These are phyloP conservation scores for Epicoccum nigrum DNA, from an alignment of 2,329 filamentous ascomycete species.

Conservation along the genomic window DNA sequence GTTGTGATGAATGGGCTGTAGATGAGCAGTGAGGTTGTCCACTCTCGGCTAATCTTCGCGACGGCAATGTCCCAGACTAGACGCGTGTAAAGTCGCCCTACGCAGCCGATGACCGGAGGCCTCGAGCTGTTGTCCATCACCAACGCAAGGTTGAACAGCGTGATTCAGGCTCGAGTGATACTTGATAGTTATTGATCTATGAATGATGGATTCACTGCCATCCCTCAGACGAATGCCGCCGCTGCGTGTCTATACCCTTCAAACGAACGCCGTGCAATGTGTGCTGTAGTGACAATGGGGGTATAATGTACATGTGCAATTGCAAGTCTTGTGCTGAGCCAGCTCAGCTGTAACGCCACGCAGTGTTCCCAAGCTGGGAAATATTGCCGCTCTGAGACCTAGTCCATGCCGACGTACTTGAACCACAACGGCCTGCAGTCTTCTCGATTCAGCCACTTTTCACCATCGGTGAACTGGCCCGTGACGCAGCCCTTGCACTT, in stretches of 20 bases:
- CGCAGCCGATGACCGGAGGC: too few relatives aligned
- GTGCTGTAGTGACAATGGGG: background rate
- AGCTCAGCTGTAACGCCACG: slow-evolving; percentile 6
- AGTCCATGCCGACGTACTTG: slow-evolving; percentile 87
- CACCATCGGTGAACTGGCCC: slow-evolving; percentile 88
- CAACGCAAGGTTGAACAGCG: too few relatives aligned
- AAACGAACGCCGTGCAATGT: slow-evolving; percentile 1
- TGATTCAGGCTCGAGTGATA: too few relatives aligned
- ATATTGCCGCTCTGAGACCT: background rate
- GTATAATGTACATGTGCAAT: slow-evolving; percentile 1
- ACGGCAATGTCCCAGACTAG: too few relatives aligned
- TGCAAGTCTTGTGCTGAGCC: slow-evolving; percentile 1
- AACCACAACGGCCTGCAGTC: slow-evolving; percentile 98
- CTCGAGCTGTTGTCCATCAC: too few relatives aligned
- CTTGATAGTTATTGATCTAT: too few relatives aligned
- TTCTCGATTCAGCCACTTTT: slow-evolving; percentile 82
- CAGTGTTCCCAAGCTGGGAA: background rate
- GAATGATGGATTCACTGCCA: too few relatives aligned
- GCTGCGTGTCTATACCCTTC: background rate
- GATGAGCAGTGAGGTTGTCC: too few relatives aligned
- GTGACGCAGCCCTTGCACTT: slow-evolving; percentile 90
- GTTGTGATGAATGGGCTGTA: too few relatives aligned
- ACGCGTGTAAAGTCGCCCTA: too few relatives aligned
- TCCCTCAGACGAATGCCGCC: background rate
- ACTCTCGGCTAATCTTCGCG: too few relatives aligned